These are phyloP conservation scores for Phaeophleospora eucalypticola DNA, from an alignment of 2,329 filamentous ascomycete species.

Conservation along the genomic window DNA sequence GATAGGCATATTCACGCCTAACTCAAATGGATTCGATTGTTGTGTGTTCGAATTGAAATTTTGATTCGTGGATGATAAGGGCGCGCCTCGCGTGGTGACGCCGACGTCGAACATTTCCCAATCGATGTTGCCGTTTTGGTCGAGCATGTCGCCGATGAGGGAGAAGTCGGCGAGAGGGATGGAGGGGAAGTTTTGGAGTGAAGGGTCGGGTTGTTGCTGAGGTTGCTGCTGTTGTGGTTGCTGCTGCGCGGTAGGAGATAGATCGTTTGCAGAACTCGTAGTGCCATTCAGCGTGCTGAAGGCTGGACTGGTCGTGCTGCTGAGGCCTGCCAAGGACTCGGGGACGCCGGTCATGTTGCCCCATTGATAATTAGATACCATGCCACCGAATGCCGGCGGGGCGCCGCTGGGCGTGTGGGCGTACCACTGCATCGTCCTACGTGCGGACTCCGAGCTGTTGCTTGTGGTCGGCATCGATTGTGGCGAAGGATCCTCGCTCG, in stretches of 20 bases:
- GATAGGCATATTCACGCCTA: too few species aligned
- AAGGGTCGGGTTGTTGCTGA: not conserved
- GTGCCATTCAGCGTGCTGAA: not conserved
- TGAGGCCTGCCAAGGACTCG: slow-evolving; percentile 2
- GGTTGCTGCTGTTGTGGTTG: not conserved
- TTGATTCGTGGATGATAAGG: too few species aligned
- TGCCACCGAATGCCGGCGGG: slow-evolving; percentile 9
- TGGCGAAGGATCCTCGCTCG: not conserved
- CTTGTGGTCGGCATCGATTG: not conserved
- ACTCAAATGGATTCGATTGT: too few species aligned
- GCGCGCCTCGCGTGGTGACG: slow-evolving; percentile 9
- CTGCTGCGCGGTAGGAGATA: too few species aligned
- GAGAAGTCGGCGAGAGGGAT: slow-evolving; percentile 21
- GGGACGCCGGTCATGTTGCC: slow-evolving; percentile 10
- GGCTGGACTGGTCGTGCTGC: too few species aligned
- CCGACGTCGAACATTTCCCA: slow-evolving; percentile 30
- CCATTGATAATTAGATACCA: slow-evolving; percentile 16
- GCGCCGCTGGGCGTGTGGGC: slow-evolving; percentile 1
- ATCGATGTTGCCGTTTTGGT: slow-evolving; percentile 25
- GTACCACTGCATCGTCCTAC: slow-evolving; percentile 2
- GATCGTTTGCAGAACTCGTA: too few species aligned
- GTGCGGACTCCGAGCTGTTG: slow-evolving; percentile 1
- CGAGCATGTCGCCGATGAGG: slow-evolving; percentile 31
- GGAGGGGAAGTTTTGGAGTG: slow-evolving; percentile 1
- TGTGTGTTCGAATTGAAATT: too few species aligned